phyloP scores from a whole-genome alignment of 2,329 filamentous ascomycete species.

The Neoarthrinium moseri region DNA sequence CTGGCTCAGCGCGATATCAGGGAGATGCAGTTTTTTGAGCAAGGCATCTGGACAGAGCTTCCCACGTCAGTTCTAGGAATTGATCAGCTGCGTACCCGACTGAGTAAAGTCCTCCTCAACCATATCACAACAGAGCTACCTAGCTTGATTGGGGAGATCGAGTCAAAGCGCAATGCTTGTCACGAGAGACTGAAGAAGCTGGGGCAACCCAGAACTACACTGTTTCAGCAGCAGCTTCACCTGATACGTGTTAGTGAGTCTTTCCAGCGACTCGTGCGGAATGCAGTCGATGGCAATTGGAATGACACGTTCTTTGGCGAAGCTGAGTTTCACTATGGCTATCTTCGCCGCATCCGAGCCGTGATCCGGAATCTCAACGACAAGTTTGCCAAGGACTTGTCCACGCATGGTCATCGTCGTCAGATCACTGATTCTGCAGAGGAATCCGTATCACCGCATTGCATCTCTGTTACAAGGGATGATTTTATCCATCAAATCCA shows the following conservation, averaged over 20 bases:
- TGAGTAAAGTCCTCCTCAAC: conserved; percentile 49
- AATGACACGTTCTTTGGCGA: conserved; percentile 48
- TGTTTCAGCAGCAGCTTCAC: conserved; percentile 45
- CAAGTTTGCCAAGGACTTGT: conserved; percentile 45
- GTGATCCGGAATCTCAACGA: conserved; percentile 49
- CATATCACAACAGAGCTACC: conserved; percentile 49
- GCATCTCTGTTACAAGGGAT: conserved; percentile 23
- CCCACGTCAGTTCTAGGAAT: conserved; percentile 43
- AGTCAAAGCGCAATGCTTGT: conserved; percentile 31
- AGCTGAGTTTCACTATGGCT: conserved; percentile 27
- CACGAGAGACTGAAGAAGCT: conserved; percentile 40
- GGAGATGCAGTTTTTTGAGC: conserved; percentile 43
- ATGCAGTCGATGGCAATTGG: conserved; percentile 51
- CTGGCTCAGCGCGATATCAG: conserved; percentile 33
- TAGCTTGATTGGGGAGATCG: conserved; percentile 41
- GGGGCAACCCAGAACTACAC: conserved; percentile 44
- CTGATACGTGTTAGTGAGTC: conserved; percentile 43
- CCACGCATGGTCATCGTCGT: conserved; percentile 36
- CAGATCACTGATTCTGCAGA: conserved; percentile 25
- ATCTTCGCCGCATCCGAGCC: conserved; percentile 48
- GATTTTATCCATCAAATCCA: conserved; percentile 39
- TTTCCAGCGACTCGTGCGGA: conserved; percentile 42
- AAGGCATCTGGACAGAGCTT: conserved; percentile 36
- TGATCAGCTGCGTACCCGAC: conserved; percentile 39
- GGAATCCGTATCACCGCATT: conserved; percentile 9